Conservation (phyloP, 2,329 filamentous ascomycete species). For the Epichloe baconii region DNA sequence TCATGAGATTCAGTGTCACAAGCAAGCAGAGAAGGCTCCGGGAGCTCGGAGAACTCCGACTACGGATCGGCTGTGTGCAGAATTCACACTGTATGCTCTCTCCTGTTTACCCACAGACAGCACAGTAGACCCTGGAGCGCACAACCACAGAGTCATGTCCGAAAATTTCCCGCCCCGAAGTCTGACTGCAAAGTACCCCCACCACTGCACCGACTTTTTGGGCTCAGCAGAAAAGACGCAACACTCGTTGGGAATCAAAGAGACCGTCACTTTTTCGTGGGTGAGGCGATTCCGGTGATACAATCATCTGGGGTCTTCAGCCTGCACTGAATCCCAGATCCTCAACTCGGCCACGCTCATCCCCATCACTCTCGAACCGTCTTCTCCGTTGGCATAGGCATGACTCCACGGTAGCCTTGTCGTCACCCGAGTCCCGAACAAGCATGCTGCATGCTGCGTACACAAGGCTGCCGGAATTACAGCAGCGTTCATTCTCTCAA, state of each 20-base stretch:
- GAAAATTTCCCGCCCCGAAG: constrained; percentile 17
- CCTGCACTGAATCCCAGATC: neutral
- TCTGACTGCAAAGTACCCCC: constrained; percentile 13
- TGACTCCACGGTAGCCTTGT: constrained; percentile 29
- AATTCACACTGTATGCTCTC: neutral
- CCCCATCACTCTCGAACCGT: neutral
- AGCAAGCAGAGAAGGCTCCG: too few species aligned
- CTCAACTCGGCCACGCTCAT: neutral
- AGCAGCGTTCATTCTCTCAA: constrained; percentile 23
- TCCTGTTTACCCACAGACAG: neutral
- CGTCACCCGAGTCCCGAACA: constrained; percentile 16
- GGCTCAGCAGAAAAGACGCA: constrained; percentile 26
- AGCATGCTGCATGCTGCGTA: constrained; percentile 30
- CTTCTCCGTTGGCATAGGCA: constrained; percentile 18
- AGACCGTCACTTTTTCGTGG: neutral
- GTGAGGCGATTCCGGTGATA: constrained; percentile 2
- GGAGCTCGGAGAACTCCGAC: neutral
- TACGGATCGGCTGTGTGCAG: neutral
- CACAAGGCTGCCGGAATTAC: constrained; percentile 30
- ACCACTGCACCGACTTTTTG: constrained; percentile 28
- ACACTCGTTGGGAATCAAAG: constrained; percentile 7
- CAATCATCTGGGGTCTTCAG: neutral
- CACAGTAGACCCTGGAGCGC: neutral
- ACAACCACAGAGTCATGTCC: constrained; percentile 9
- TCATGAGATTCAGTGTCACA: too few species aligned